Evolutionary conservation across 306 rosid species (phyloP).

Genomic region (Cucurbita maxima): DNA sequence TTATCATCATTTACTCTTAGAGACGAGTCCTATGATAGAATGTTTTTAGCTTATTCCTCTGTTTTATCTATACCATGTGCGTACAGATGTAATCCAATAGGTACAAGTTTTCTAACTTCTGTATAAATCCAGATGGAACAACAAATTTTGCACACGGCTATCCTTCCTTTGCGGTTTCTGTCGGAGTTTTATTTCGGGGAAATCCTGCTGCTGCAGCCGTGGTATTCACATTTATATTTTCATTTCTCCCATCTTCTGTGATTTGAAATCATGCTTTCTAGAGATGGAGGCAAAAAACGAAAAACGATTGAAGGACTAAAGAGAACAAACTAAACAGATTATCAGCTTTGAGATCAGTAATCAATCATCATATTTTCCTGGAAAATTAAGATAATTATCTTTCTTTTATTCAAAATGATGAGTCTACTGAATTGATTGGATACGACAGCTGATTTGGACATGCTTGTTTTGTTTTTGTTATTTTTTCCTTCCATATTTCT

Average conservation of each 20-base stretch:
- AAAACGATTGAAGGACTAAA: background rate
- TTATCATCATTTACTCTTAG: background rate
- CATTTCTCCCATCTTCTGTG: background rate
- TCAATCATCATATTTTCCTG: background rate
- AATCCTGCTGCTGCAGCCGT: constrained; percentile 89
- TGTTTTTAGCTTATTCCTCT: background rate
- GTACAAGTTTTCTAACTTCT: constrained; percentile 15
- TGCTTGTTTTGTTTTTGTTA: background rate
- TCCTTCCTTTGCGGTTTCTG: constrained; percentile 89
- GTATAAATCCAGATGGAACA: constrained; percentile 60
- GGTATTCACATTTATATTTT: constrained; percentile 28
- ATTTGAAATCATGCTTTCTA: background rate
- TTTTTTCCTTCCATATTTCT: background rate
- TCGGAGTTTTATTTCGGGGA: constrained; percentile 80
- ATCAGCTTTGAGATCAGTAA: background rate
- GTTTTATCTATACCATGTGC: background rate
- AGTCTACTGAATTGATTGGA: background rate
- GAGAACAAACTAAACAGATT: background rate
- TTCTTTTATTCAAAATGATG: background rate
- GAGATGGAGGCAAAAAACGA: background rate
- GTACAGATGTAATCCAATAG: background rate
- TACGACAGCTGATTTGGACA: background rate
- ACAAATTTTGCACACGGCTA: constrained; percentile 94
- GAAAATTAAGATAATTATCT: background rate
- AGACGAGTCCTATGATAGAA: no score